Conservation (phyloP, 371 early-diverging fungal species). For the Syncephalastrum sp. region DNA sequence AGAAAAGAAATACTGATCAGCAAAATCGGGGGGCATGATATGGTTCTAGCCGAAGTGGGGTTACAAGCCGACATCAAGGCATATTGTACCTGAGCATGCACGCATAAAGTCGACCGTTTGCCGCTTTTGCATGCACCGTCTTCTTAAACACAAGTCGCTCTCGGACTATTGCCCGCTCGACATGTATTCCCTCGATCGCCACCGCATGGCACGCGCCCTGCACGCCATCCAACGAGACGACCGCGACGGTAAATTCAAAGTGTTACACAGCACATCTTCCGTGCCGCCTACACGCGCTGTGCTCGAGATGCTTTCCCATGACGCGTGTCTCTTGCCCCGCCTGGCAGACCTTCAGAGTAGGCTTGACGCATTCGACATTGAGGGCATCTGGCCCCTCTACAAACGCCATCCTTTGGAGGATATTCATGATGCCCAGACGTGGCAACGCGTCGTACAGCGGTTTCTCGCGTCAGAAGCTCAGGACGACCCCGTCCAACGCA, state of each 20-base stretch:
- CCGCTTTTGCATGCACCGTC: conserved; percentile 62
- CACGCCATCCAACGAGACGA: conserved; percentile 20
- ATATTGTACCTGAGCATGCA: conserved; percentile 14
- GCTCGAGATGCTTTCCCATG: conserved; percentile 23
- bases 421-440: neutral
- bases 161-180: conserved; percentile 57
- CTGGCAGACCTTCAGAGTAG: conserved; percentile 37
- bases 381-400: conserved; percentile 35
- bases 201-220: conserved; percentile 33
- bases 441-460: conserved; percentile 20
- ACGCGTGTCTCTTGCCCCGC: conserved; percentile 31
- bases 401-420: neutral
- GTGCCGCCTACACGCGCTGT: neutral
- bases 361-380: conserved; percentile 51
- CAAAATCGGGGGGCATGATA: neutral
- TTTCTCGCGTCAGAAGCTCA: conserved; percentile 11
- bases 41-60: conserved; percentile 62
- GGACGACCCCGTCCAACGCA: conserved; percentile 17
- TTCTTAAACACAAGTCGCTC: conserved; percentile 19
- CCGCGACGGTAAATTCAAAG: conserved; percentile 32
- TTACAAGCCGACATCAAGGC: conserved; percentile 42
- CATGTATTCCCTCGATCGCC: conserved; percentile 40
- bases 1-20: neutral
- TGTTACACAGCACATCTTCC: conserved; percentile 12
- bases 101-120: conserved; percentile 39